These are phyloP conservation scores for Calonectria naviculata DNA, from an alignment of 2,329 filamentous ascomycete species.

Conservation along the genomic window DNA sequence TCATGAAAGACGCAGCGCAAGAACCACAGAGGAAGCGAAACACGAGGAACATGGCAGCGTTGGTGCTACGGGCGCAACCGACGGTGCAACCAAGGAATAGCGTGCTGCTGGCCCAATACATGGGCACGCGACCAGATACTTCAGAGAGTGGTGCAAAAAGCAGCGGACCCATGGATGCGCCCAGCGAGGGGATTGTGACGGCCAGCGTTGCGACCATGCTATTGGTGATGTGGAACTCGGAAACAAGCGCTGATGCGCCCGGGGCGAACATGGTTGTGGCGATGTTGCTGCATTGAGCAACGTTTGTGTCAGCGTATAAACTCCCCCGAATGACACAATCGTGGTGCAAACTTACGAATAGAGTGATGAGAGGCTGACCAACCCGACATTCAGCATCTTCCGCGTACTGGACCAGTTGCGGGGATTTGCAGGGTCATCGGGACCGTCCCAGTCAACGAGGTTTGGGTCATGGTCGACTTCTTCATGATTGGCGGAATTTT, in stretches of 20 bases:
- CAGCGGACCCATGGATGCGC: slow-evolving; percentile 26
- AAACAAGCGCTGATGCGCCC: slow-evolving; percentile 22
- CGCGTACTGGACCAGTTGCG: slow-evolving; percentile 69
- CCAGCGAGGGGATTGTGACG: slow-evolving; percentile 21
- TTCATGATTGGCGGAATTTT: neutral
- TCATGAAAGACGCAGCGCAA: slow-evolving; percentile 31
- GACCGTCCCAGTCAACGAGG: slow-evolving; percentile 69
- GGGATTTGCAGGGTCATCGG: slow-evolving; percentile 69
- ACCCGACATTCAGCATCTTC: slow-evolving; percentile 53
- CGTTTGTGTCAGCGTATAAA: neutral
- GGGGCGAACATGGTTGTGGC: slow-evolving; percentile 38
- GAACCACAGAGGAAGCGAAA: slow-evolving; percentile 27
- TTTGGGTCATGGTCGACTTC: neutral
- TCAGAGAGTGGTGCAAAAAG: slow-evolving; percentile 33
- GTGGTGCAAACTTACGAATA: slow-evolving; percentile 10
- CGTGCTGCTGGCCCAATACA: slow-evolving; percentile 26
- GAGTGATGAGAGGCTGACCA: slow-evolving; percentile 59
- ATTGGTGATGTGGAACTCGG: slow-evolving; percentile 26
- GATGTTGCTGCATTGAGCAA: slow-evolving; percentile 16
- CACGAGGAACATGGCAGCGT: slow-evolving; percentile 27
- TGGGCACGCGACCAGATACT: neutral
- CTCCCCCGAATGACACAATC: neutral
- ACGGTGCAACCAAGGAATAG: slow-evolving; percentile 22
- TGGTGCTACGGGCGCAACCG: slow-evolving; percentile 25
- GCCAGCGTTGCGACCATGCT: slow-evolving; percentile 23